Evolutionary conservation across 352 stramenopile species (phyloP), one percentile per base, ranked within the genome.

Genomic region (Hyaloperonospora arabidopsidis): DNA sequence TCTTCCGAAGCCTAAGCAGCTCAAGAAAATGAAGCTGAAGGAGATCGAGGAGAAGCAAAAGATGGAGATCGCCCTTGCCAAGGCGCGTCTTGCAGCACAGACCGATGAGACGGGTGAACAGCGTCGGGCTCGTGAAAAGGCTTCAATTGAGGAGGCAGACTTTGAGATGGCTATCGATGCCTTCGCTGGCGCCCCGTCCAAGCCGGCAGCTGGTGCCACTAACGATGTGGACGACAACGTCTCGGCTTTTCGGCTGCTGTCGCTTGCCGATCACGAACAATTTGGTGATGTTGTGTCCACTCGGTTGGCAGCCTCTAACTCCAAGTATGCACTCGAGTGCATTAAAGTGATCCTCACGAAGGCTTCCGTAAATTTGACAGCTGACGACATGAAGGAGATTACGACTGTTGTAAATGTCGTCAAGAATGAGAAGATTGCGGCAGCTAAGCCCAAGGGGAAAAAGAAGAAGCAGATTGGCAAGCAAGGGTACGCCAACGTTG

Each of bases 21-120:
- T 89, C n/a, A 92, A 92, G 69, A 92, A 89, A 68, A 67, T 87
- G 60, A 89, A 89, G 63, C 58, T 89, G 22, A 89, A 92, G 72
- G 81, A 92, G 63, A 74, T 81, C n/a, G 75, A 89, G 54, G 77
- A 89, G 55, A 92, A 92, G 67, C 81, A 79, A 46, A 76, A 79
- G 52, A 57, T 89, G 40, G 81, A 92, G 48, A 71, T 89, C 47
- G 77, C 75, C 25, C 66, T 89, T 32, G 82, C 79, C 35, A 88
- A 88, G 68, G 76, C 78, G 43, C 77, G 79, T 28, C 71, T 88
- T 11, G 77, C 79, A 10, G 76, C 83, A 19, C 77, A 92, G 58
- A 72, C 69, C 8, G 72, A 81, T n/a, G 75, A 83, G 62, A 85
- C 72, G 8, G 68, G 76, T 0, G 76, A 75, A n/a, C 67, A 87